phyloP scores from a whole-genome alignment of 2,329 filamentous ascomycete species.

The Aspergillus bombycis region DNA sequence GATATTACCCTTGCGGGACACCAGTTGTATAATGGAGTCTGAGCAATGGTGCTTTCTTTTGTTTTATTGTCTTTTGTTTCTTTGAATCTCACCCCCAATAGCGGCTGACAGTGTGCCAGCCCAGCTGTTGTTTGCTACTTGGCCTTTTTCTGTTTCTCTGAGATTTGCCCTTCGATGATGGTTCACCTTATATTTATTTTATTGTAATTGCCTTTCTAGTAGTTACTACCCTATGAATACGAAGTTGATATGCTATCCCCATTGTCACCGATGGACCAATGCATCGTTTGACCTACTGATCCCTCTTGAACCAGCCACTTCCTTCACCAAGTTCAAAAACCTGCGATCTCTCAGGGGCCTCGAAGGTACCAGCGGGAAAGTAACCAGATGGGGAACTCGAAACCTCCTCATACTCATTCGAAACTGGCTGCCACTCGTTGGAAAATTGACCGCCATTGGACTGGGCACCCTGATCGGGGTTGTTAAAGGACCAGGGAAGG shows the following conservation, averaged over 20 bases:
- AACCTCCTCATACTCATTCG: neutral
- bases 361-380: neutral
- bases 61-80: neutral
- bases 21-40: slow-evolving; percentile 37
- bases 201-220: neutral
- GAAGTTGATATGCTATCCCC: neutral
- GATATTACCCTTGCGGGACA: slow-evolving; percentile 26
- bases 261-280: neutral
- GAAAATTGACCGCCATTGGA: neutral
- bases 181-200: neutral
- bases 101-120: neutral
- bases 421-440: neutral
- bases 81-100: neutral
- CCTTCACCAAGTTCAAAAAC: neutral
- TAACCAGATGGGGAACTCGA: neutral
- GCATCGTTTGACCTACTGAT: neutral
- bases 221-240: neutral
- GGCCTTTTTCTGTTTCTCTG: neutral
- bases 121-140: neutral
- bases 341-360: neutral
- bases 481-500: neutral
- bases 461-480: neutral
- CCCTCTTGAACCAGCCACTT: neutral
- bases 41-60: neutral
- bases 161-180: neutral